These are phyloP conservation scores for Neofusicoccum cordaticola DNA, from an alignment of 2,329 filamentous ascomycete genomes.

Conservation along the genomic window DNA sequence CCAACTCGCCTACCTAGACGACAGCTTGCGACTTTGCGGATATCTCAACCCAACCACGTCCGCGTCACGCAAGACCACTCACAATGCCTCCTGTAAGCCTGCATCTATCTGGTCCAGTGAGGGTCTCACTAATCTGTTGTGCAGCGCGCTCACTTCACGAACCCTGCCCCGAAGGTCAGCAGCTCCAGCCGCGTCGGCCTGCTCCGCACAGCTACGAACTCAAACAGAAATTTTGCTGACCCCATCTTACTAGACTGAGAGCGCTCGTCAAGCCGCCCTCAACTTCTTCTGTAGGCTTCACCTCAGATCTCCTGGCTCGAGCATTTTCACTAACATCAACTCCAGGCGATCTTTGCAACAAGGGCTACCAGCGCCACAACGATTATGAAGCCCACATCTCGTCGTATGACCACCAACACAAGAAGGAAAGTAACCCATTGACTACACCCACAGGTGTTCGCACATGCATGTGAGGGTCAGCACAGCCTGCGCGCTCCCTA, in stretches of 20 bases:
- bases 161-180: slow-evolving; percentile 45
- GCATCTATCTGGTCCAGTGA: neutral
- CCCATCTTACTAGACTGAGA: slow-evolving; percentile 48
- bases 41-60: neutral
- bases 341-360: slow-evolving; percentile 73
- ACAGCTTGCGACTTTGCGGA: neutral
- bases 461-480: neutral
- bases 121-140: neutral
- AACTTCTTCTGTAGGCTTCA: slow-evolving; percentile 68
- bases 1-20: neutral
- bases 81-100: slow-evolving; percentile 57
- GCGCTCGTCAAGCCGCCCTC: slow-evolving; percentile 71
- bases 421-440: slow-evolving; percentile 54
- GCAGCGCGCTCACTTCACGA: slow-evolving; percentile 46
- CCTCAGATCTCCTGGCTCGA: neutral
- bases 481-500: neutral
- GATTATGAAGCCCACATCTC: slow-evolving; percentile 94
- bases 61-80: neutral
- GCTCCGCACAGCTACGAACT: neutral
- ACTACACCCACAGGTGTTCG: slow-evolving; percentile 21
- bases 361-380: slow-evolving; percentile 92
- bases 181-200: neutral
- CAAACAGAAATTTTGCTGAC: neutral
- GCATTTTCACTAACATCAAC: neutral
- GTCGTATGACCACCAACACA: slow-evolving; percentile 94